Conservation (phyloP, 2,329 filamentous ascomycete species). For the Diaporthe sp. region DNA sequence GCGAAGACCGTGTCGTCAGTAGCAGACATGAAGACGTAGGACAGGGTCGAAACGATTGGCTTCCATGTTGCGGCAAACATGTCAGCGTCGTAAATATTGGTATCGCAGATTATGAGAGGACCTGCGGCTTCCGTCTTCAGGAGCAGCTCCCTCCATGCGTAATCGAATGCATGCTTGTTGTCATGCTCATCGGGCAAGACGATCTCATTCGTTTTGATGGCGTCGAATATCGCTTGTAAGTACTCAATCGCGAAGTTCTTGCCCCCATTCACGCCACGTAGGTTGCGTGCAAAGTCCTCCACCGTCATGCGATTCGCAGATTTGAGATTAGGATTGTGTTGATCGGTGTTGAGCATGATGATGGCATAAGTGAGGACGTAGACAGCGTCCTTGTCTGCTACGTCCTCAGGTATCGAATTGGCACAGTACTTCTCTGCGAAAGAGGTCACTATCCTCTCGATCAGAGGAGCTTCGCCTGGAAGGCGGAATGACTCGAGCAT, state of each 20-base stretch:
- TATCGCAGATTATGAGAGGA: slow-evolving; percentile 83
- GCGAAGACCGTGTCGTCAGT: slow-evolving; percentile 97
- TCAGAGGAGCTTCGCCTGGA: slow-evolving; percentile 92
- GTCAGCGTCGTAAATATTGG: slow-evolving; percentile 95
- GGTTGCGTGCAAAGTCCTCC: slow-evolving; percentile 86
- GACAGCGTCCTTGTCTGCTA: slow-evolving; percentile 88
- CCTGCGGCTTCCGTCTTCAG: slow-evolving; percentile 85
- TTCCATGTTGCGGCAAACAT: slow-evolving; percentile 98
- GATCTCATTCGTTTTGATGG: slow-evolving; percentile 93
- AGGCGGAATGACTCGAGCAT: slow-evolving; percentile 94
- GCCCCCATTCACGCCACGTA: slow-evolving; percentile 90
- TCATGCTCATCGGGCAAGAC: slow-evolving; percentile 98
- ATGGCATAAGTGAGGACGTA: slow-evolving; percentile 96
- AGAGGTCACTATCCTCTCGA: slow-evolving; percentile 89
- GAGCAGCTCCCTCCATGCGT: slow-evolving; percentile 95
- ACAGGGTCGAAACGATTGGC: slow-evolving; percentile 92
- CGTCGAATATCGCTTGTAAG: slow-evolving; percentile 88
- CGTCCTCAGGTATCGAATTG: slow-evolving; percentile 77
- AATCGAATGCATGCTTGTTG: slow-evolving; percentile 96
- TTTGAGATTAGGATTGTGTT: slow-evolving; percentile 93
- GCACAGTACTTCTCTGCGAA: slow-evolving; percentile 90
- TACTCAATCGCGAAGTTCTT: slow-evolving; percentile 89
- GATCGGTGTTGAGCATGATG: slow-evolving; percentile 97
- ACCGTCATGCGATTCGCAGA: slow-evolving; percentile 85
- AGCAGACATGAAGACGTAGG: slow-evolving; percentile 99